Evolutionary conservation across 768 basidiomycete genomes (phyloP).

Genomic region (Leccinellum rugosiceps): DNA sequence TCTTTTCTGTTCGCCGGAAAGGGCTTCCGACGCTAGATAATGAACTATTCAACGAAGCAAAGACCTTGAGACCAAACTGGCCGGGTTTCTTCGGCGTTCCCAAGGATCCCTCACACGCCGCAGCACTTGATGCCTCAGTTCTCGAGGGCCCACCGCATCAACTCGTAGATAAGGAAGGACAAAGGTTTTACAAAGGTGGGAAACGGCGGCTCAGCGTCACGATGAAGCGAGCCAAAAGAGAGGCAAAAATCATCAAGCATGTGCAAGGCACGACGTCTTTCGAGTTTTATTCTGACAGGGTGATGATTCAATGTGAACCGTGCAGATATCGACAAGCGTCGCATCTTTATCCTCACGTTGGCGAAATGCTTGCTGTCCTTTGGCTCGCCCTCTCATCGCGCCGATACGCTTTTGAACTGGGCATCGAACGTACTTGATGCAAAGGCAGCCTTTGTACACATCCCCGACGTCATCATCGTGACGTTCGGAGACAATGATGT

Average conservation of each 20-base stretch:
- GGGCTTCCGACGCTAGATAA: constrained; percentile 19
- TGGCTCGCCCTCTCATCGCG: constrained; percentile 91
- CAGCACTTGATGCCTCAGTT: constrained; percentile 15
- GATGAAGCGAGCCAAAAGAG: constrained; percentile 30
- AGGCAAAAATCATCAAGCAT: constrained; percentile 40
- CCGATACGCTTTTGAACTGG: constrained; percentile 82
- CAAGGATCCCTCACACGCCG: constrained; percentile 8
- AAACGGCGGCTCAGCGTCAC: constrained; percentile 29
- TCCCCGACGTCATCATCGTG: constrained; percentile 75
- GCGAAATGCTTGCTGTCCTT: constrained; percentile 88
- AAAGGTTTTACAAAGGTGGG: constrained; percentile 29
- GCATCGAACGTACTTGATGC: constrained; percentile 78
- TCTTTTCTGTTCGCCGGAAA: constrained; percentile 12
- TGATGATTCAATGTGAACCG: not conserved
- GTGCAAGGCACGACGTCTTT: constrained; percentile 40
- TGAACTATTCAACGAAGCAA: constrained; percentile 23
- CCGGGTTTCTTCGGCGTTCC: constrained; percentile 21
- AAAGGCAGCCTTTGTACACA: constrained; percentile 80
- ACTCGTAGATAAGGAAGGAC: constrained; percentile 14
- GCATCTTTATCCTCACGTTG: constrained; percentile 79
- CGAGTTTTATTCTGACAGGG: not conserved
- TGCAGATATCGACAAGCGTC: constrained; percentile 46
- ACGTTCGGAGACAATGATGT: constrained; percentile 77
- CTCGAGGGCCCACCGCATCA: not conserved
- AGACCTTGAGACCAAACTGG: constrained; percentile 23